Percentiles rank a stretch among this genome's conserved stretches.
These are phyloP conservation scores for Noccaea caerulescens DNA, from an alignment of 345 rosid species.

Conservation along the genomic window DNA sequence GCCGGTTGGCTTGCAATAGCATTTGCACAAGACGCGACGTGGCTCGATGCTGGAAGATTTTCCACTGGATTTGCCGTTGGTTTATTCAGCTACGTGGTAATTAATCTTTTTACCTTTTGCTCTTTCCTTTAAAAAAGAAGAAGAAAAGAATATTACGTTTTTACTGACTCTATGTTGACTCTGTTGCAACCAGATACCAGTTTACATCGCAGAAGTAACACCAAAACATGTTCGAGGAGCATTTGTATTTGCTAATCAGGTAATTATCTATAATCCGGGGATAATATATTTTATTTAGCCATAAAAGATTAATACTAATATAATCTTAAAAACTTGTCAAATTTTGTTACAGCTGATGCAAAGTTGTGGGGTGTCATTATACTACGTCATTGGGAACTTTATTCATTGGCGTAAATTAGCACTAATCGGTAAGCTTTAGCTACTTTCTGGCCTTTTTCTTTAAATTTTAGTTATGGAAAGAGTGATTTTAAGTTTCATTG, in stretches of 20 bases:
- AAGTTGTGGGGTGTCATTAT: conserved; percentile 43
- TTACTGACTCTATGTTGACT: background rate
- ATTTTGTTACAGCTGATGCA: conserved; percentile 42
- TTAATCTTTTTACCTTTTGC: background rate
- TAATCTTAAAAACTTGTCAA: background rate
- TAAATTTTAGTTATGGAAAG: background rate
- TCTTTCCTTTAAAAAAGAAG: background rate
- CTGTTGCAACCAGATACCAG: conserved; percentile 39
- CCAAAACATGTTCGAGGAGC: conserved; percentile 49
- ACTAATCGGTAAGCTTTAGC: conserved; percentile 39
- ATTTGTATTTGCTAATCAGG: conserved; percentile 50
- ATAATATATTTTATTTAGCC: background rate
- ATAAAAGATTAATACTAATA: background rate
- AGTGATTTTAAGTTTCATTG: background rate
- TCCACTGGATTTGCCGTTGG: conserved; percentile 51
- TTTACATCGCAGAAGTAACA: conserved; percentile 48
- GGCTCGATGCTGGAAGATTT: conserved; percentile 52
- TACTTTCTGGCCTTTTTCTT: background rate
- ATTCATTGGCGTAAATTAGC: conserved; percentile 48
- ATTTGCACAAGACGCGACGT: conserved; percentile 37
- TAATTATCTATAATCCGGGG: conserved; percentile 3
- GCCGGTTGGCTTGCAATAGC: conserved; percentile 45
- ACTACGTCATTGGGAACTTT: conserved; percentile 44
- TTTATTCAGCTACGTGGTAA: conserved; percentile 50
- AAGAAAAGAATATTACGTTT: background rate